These are phyloP conservation scores for Pterocarpus santalinus DNA, from an alignment of 306 rosid species.

Conservation along the genomic window DNA sequence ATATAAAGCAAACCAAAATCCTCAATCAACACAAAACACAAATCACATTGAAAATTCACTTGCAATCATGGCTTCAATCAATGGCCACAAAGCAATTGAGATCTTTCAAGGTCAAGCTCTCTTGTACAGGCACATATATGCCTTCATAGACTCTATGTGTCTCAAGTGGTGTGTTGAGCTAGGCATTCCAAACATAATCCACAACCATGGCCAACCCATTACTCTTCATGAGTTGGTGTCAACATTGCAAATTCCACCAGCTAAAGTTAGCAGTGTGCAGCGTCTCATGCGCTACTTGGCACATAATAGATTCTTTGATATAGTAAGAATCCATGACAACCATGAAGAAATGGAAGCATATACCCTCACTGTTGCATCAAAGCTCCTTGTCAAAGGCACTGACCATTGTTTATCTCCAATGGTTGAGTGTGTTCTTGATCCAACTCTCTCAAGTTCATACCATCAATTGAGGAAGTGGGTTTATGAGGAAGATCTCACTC, in stretches of 20 bases:
- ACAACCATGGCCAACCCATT: conserved; percentile 41
- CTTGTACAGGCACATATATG: background rate
- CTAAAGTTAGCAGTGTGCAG: conserved; percentile 29
- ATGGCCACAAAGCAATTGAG: conserved; percentile 32
- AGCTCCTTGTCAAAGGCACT: conserved; percentile 48
- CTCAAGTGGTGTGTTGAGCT: conserved; percentile 45
- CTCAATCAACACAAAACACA: background rate
- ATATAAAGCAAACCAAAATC: background rate
- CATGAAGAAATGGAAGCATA: conserved; percentile 49
- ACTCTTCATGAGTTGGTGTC: conserved; percentile 40
- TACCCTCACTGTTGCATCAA: conserved; percentile 46
- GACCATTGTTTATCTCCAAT: conserved; percentile 40
- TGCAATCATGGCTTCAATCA: conserved; percentile 27
- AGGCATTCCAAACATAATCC: conserved; percentile 43
- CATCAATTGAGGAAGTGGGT: conserved; percentile 48
- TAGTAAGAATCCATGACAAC: background rate
- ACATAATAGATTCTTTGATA: conserved; percentile 48
- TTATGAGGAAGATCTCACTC: conserved; percentile 26
- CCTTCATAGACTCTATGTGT: background rate
- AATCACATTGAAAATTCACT: background rate
- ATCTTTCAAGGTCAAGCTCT: conserved; percentile 29
- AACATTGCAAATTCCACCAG: conserved; percentile 48
- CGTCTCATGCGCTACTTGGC: conserved; percentile 56
- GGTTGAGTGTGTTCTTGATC: conserved; percentile 37
- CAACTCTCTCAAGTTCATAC: background rate